Conservation (phyloP, 495 filamentous ascomycete genomes). For the Aspergillus coremiiformis region DNA sequence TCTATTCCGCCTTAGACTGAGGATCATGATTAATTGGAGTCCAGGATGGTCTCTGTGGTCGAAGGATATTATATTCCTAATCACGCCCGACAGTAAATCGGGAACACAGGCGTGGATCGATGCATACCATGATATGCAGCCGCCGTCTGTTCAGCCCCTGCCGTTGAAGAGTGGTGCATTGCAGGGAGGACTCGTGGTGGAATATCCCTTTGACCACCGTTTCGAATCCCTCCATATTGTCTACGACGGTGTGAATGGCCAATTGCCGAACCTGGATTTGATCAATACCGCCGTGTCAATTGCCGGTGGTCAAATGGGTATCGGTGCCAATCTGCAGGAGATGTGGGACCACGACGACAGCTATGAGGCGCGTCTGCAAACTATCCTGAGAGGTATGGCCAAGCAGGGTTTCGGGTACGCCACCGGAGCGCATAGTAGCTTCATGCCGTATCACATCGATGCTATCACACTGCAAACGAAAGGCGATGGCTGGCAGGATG, state of each 20-base stretch:
- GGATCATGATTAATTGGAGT: conserved; percentile 1
- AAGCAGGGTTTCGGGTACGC: conserved; percentile 84
- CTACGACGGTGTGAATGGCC: conserved; percentile 95
- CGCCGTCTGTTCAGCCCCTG: conserved; percentile 60
- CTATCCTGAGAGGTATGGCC: conserved; percentile 89
- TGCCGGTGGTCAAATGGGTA: conserved; percentile 86
- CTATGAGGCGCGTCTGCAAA: conserved; percentile 76
- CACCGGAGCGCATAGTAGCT: conserved; percentile 86
- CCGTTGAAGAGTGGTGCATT: conserved; percentile 87
- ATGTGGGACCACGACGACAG: conserved; percentile 78
- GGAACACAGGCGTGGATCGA: conserved; percentile 97
- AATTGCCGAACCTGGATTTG: conserved; percentile 89
- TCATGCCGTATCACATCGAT: conserved; percentile 97
- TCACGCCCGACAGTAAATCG: conserved; percentile 79
- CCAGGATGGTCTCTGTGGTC: conserved; percentile 94
- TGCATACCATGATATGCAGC: conserved; percentile 88
- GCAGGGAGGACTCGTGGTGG: conserved; percentile 88
- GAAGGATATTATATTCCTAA: conserved; percentile 92
- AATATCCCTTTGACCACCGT: conserved; percentile 75
- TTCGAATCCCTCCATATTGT: conserved; percentile 85
- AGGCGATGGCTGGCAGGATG: conserved; percentile 91
- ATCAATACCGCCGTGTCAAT: conserved; percentile 90
- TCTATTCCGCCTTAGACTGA: conserved; percentile 6
- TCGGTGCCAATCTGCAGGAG: conserved; percentile 71
- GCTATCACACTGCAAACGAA: conserved; percentile 87